These are phyloP conservation scores for Aureobasidium sp. DNA, from an alignment of 2,329 filamentous ascomycete species.

Conservation along the genomic window DNA sequence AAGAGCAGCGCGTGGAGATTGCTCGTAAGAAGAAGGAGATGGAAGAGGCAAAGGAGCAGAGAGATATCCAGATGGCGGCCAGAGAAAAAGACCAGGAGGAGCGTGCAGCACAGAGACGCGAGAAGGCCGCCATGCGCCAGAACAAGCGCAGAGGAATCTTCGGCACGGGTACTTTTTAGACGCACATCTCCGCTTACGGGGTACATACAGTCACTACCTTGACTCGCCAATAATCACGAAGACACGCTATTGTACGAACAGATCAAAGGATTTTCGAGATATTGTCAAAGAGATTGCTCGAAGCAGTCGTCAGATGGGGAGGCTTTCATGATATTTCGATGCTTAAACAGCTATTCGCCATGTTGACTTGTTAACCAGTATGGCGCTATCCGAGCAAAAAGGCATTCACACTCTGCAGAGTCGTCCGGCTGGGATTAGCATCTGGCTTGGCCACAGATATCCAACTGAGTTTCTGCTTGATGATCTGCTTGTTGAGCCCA, in stretches of 20 bases:
- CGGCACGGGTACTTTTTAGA: constrained; percentile 18
- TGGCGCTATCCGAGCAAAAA: constrained; percentile 53
- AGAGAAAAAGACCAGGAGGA: constrained; percentile 24
- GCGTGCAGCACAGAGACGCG: constrained; percentile 22
- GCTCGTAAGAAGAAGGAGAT: constrained; percentile 27
- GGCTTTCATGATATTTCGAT: background rate
- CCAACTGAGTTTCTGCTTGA: constrained; percentile 69
- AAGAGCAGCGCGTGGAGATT: constrained; percentile 26
- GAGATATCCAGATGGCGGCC: constrained; percentile 24
- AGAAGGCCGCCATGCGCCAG: constrained; percentile 18
- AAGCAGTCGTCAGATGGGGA: background rate
- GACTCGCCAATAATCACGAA: background rate
- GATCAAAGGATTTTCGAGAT: background rate
- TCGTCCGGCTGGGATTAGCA: constrained; percentile 74
- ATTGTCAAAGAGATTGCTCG: background rate
- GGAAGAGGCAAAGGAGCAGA: constrained; percentile 26
- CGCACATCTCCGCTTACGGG: background rate
- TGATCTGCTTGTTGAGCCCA: constrained; percentile 51
- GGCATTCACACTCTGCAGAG: constrained; percentile 83
- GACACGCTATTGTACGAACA: background rate
- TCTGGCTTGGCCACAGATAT: constrained; percentile 71
- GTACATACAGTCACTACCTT: background rate
- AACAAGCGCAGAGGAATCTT: constrained; percentile 18
- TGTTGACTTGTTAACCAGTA: background rate
- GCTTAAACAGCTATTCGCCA: background rate